A percentile compares a stretch with the other conserved stretches of the same genome.
Evolutionary conservation across 2,329 filamentous ascomycete species (phyloP).

Genomic region (Chaetothyriales sp.): DNA sequence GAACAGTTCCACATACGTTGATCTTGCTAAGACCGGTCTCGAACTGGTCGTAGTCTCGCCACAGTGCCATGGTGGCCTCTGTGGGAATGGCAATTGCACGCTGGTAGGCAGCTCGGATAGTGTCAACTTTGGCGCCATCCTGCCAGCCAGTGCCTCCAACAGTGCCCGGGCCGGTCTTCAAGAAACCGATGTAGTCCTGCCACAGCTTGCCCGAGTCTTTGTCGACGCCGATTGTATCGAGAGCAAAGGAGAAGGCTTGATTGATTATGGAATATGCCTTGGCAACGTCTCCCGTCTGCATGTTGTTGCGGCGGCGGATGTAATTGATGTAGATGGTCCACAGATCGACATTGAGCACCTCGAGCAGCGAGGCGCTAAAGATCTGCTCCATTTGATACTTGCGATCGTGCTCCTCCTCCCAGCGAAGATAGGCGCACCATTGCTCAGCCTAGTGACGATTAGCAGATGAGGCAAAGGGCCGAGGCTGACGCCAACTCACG

Average conservation of each 20-base stretch:
- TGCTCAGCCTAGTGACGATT: conserved; percentile 59
- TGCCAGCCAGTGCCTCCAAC: conserved; percentile 84
- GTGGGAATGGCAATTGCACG: conserved; percentile 79
- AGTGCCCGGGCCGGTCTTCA: conserved; percentile 73
- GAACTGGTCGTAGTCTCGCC: conserved; percentile 97
- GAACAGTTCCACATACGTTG: conserved; percentile 53
- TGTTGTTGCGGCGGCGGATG: conserved; percentile 77
- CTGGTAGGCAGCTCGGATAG: conserved; percentile 82
- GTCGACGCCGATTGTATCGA: conserved; percentile 80
- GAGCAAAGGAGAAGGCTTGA: conserved; percentile 82
- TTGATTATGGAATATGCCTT: conserved; percentile 66
- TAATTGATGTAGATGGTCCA: conserved; percentile 95
- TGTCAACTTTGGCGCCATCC: conserved; percentile 95
- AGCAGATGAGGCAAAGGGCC: conserved; percentile 10
- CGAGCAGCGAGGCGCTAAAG: conserved; percentile 65
- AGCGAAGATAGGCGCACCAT: conserved; percentile 77
- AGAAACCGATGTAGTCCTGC: conserved; percentile 89
- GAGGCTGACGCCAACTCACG: conserved; percentile 45
- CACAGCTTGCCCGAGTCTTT: conserved; percentile 80
- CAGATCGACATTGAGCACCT: conserved; percentile 68
- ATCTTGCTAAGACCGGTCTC: conserved; percentile 89
- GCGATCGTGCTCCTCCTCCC: conserved; percentile 80
- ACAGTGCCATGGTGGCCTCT: conserved; percentile 65
- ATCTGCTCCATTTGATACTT: conserved; percentile 67
- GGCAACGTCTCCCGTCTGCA: conserved; percentile 65